phyloP scores from a whole-genome alignment of 495 filamentous ascomycete genomes.

The Daldinia childiae region DNA sequence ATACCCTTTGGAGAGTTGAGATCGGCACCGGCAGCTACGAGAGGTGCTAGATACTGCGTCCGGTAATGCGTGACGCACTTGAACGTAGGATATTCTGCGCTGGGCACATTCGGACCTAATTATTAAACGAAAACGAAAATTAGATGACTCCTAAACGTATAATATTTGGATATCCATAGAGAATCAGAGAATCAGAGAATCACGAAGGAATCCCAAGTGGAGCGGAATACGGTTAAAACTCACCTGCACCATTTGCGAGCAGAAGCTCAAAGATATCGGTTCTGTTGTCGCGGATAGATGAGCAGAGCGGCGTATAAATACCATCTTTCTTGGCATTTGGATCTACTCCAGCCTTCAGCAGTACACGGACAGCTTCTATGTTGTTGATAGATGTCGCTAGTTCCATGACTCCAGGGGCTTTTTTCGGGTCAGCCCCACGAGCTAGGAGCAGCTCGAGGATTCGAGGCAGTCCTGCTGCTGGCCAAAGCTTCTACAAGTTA shows the following conservation, averaged over 20 bases:
- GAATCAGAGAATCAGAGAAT: too few species aligned
- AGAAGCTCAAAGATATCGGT: constrained; percentile 61
- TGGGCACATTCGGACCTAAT: constrained; percentile 60
- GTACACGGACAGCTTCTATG: constrained; percentile 59
- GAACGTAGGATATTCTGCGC: constrained; percentile 64
- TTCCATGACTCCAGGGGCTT: constrained; percentile 59
- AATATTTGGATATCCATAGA: too few species aligned
- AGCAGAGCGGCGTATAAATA: constrained; percentile 65
- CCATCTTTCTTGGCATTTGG: constrained; percentile 65
- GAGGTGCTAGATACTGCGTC: constrained; percentile 57
- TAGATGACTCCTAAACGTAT: not conserved
- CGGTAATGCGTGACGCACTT: constrained; percentile 66
- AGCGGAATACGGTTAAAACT: not conserved
- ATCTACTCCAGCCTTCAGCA: constrained; percentile 60
- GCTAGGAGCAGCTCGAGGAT: constrained; percentile 55
- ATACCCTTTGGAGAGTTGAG: constrained; percentile 62
- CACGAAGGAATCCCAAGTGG: not conserved
- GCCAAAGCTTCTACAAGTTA: constrained; percentile 49
- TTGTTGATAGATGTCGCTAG: constrained; percentile 58
- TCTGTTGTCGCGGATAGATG: constrained; percentile 64
- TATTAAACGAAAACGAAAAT: not conserved
- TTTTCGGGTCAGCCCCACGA: constrained; percentile 56
- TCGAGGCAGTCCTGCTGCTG: constrained; percentile 51
- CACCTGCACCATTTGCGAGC: constrained; percentile 55
- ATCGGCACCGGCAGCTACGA: constrained; percentile 62